Percentiles rank a stretch among this genome's conserved stretches.
These are phyloP conservation scores for Melampsora americana DNA, from an alignment of 1,284 basidiomycete genomes.

Conservation along the genomic window DNA sequence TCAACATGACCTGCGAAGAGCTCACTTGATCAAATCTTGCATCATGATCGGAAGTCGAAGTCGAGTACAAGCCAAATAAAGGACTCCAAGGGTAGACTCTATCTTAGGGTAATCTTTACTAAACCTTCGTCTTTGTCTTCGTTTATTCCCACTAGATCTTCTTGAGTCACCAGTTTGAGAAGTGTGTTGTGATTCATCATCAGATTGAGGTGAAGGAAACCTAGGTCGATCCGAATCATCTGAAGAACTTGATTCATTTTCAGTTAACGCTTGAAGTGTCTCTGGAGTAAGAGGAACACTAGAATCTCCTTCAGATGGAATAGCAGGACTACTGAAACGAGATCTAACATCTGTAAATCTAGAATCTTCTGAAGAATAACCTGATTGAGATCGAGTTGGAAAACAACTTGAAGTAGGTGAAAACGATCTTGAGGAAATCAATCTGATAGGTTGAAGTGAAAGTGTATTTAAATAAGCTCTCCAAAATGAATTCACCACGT, in stretches of 20 bases:
- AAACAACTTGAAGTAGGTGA: neutral
- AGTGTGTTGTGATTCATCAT: neutral
- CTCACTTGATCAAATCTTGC: constrained; percentile 40
- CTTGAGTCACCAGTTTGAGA: neutral
- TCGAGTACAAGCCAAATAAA: constrained; percentile 37
- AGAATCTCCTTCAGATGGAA: neutral
- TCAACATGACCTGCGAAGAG: neutral
- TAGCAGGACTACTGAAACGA: neutral
- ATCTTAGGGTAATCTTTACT: constrained; percentile 20
- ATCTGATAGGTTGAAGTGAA: neutral
- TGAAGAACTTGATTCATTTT: constrained; percentile 16
- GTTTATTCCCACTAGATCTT: neutral
- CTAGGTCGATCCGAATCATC: neutral
- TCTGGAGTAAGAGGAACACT: constrained; percentile 26
- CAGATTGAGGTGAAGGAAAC: neutral
- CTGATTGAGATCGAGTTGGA: neutral
- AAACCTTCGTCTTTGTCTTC: neutral
- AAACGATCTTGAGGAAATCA: neutral
- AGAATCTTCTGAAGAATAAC: constrained; percentile 7
- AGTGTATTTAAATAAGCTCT: constrained; percentile 17
- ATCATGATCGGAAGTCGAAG: constrained; percentile 34
- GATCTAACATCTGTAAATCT: neutral
- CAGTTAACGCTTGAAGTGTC: constrained; percentile 25
- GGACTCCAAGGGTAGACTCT: constrained; percentile 18
- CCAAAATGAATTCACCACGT: constrained; percentile 19